Conservation (phyloP, 768 basidiomycete genomes). For the Amanita phalloides region DNA sequence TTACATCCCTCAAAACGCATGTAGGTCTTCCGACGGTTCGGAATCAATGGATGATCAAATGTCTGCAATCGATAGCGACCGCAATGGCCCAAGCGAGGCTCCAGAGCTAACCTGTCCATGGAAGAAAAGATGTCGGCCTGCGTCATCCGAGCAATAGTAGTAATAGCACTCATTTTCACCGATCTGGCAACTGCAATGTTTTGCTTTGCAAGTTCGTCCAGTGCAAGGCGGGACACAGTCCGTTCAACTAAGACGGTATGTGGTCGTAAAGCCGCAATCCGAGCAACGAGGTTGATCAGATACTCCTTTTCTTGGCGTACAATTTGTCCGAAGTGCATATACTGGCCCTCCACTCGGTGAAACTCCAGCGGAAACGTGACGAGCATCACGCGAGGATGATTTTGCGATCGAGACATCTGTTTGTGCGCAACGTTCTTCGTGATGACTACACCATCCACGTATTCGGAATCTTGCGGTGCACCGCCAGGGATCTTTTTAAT, state of each 20-base stretch:
- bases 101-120: slow-evolving; percentile 86
- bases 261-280: slow-evolving; percentile 86
- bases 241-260: slow-evolving; percentile 90
- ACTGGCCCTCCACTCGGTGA: slow-evolving; percentile 84
- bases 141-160: slow-evolving; percentile 86
- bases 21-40: slow-evolving; percentile 89
- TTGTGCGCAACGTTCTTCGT: slow-evolving; percentile 98
- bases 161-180: slow-evolving; percentile 81
- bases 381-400: slow-evolving; percentile 90
- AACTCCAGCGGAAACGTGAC: slow-evolving; percentile 94
- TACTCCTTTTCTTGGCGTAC: slow-evolving; percentile 91
- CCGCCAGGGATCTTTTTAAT: slow-evolving; percentile 99
- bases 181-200: slow-evolving; percentile 86
- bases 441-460: slow-evolving; percentile 92
- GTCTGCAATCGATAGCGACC: slow-evolving; percentile 81
- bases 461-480: slow-evolving; percentile 85
- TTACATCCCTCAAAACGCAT: slow-evolving; percentile 98
- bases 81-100: slow-evolving; percentile 87
- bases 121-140: slow-evolving; percentile 93
- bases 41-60: slow-evolving; percentile 88
- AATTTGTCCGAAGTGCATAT: slow-evolving; percentile 87
- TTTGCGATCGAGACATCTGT: slow-evolving; percentile 74
- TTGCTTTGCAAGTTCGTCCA: slow-evolving; percentile 76
- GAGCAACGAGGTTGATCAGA: slow-evolving; percentile 74
- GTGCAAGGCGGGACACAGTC: slow-evolving; percentile 81